These are phyloP conservation scores for Diaporthe eres DNA, from an alignment of 2,329 filamentous ascomycete genomes.

Conservation along the genomic window DNA sequence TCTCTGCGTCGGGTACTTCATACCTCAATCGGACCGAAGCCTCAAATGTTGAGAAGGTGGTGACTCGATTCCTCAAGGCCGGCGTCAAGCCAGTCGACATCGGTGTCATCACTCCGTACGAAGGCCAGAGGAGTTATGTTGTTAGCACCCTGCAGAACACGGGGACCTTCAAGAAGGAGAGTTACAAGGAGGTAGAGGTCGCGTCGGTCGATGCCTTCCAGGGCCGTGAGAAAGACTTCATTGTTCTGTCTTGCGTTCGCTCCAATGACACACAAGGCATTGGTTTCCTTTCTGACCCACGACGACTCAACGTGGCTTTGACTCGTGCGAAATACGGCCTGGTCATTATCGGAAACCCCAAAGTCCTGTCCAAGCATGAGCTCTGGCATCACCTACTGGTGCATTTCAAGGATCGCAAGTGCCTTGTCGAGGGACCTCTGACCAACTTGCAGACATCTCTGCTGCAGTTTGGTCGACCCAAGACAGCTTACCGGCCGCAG, in stretches of 20 bases:
- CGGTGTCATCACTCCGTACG: slow-evolving; percentile 98
- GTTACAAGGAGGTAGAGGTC: slow-evolving; percentile 98
- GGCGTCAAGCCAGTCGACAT: slow-evolving; percentile 95
- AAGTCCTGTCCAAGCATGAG: slow-evolving; percentile 97
- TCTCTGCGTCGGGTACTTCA: slow-evolving; percentile 96
- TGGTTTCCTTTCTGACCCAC: slow-evolving; percentile 97
- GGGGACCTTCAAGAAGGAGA: slow-evolving; percentile 97
- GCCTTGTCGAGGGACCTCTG: slow-evolving; percentile 93
- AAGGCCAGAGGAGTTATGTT: slow-evolving; percentile 97
- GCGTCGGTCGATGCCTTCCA: slow-evolving; percentile 99
- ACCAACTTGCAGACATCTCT: slow-evolving; percentile 97
- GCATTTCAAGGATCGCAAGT: slow-evolving; percentile 97
- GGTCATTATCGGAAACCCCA: slow-evolving; percentile 97
- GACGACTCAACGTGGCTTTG: slow-evolving; percentile 95
- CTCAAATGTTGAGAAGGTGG: slow-evolving; percentile 97
- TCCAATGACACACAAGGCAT: slow-evolving; percentile 99
- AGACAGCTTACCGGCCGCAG: slow-evolving; percentile 92
- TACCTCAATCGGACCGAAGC: slow-evolving; percentile 98
- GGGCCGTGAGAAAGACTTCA: slow-evolving; percentile 98
- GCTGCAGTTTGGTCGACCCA: slow-evolving; percentile 94
- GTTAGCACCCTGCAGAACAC: slow-evolving; percentile 99
- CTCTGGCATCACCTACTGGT: slow-evolving; percentile 95
- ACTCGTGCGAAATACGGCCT: slow-evolving; percentile 97
- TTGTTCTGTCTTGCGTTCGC: slow-evolving; percentile 96
- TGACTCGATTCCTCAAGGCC: slow-evolving; percentile 98